Percentiles rank a stretch among this genome's conserved stretches.
phyloP scores from a whole-genome alignment of 805 yeast genomes.

The Suhomyces faveliae region DNA sequence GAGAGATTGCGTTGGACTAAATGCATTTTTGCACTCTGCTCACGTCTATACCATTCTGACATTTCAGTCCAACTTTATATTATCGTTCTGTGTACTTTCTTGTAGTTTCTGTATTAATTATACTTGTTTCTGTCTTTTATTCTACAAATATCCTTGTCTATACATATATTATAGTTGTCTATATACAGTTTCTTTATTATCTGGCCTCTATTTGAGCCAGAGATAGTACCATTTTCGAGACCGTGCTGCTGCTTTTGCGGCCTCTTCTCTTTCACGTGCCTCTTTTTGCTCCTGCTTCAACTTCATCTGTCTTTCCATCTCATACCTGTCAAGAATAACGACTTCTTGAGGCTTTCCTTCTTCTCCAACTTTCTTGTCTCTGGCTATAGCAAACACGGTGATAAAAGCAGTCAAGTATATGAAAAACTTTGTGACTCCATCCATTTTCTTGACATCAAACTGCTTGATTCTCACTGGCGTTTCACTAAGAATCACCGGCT shows the following conservation, averaged over 20 bases:
- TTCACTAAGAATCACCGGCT: constrained; percentile 43
- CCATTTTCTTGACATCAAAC: constrained; percentile 50
- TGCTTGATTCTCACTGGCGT: constrained; percentile 45
- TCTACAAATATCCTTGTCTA: too few species aligned
- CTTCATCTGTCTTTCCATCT: constrained; percentile 22
- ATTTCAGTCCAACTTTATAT: too few species aligned
- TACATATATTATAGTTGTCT: not conserved
- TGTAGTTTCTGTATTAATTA: too few species aligned
- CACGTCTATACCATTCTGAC: too few species aligned
- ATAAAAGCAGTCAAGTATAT: constrained; percentile 49
- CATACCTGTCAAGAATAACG: constrained; percentile 38
- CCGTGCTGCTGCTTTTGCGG: not conserved
- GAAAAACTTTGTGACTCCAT: constrained; percentile 55
- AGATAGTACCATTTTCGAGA: constrained; percentile 49
- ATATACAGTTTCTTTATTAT: not conserved
- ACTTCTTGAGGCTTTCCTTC: constrained; percentile 41
- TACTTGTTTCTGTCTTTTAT: too few species aligned
- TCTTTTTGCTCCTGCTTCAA: constrained; percentile 15
- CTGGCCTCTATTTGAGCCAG: constrained; percentile 39
- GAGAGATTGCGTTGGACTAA: too few species aligned
- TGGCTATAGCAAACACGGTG: constrained; percentile 49
- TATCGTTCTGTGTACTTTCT: too few species aligned
- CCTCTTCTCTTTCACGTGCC: constrained; percentile 11
- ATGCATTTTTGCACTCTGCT: too few species aligned
- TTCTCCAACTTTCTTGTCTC: constrained; percentile 54